Conservation (phyloP, 345 rosid species). For the Gossypium turneri region DNA sequence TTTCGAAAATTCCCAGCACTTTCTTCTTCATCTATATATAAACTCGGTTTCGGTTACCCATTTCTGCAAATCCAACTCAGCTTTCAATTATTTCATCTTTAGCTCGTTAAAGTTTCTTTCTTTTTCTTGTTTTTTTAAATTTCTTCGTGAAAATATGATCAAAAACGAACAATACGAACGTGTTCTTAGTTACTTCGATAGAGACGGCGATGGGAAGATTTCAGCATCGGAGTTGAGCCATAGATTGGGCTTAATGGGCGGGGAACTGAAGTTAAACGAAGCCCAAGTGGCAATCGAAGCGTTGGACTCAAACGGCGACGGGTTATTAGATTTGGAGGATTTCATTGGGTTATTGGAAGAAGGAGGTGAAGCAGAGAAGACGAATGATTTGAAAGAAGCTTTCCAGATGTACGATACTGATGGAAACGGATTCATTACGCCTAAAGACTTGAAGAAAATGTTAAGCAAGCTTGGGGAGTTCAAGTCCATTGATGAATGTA, state of each 20-base stretch:
- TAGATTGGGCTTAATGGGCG: conserved; percentile 24
- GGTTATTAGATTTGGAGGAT: conserved; percentile 42
- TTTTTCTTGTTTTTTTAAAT: neutral
- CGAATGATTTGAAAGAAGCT: conserved; percentile 40
- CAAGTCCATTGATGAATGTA: conserved; percentile 37
- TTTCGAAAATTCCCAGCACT: conserved; percentile 12
- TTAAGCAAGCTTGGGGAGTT: conserved; percentile 41
- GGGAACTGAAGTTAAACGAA: conserved; percentile 29
- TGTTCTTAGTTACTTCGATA: conserved; percentile 32
- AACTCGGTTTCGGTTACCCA: neutral
- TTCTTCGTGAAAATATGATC: neutral
- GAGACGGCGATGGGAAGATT: conserved; percentile 43
- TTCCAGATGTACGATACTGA: conserved; percentile 44
- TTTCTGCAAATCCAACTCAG: neutral
- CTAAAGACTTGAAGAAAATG: conserved; percentile 35
- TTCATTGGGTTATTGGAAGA: conserved; percentile 38
- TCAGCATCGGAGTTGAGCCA: conserved; percentile 40
- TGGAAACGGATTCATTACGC: conserved; percentile 38
- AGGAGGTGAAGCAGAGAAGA: conserved; percentile 43
- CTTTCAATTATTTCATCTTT: neutral
- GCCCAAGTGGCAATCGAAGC: conserved; percentile 27
- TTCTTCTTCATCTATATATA: conserved; percentile 7
- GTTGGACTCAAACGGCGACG: conserved; percentile 44
- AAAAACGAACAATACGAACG: conserved; percentile 15
- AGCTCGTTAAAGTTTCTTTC: neutral